Evolutionary conservation across 306 rosid species (phyloP), one percentile per base, ranked within the genome.

Genomic region (Vachellia pachyceras): DNA sequence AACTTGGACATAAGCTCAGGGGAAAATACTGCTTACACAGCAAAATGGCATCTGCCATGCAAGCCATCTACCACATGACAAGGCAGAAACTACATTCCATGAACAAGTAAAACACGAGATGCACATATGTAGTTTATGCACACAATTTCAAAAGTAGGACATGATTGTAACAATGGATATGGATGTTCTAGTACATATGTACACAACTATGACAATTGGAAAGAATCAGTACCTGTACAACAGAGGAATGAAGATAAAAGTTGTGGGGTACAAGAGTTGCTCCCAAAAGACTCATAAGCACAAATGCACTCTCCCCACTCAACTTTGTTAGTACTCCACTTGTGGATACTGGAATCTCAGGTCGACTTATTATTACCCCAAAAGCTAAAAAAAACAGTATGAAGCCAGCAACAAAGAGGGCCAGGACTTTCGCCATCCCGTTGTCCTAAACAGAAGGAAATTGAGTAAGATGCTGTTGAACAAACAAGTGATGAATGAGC

Each of bases 181-280:
- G 42, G 15, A 67, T 73, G 72, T 45, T 55, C 35, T 54, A 18
- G 25, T 50, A 17, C 4, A 41, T 40, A 64, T 80, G 37, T n/a
- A 25, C 23, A 23, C 20, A 33, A 67, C 69, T 52, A 22, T 57
- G 7, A 41, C 42, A 87, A 58, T 10, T 8, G 37, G 73, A 61
- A 15, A 60, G 54, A 80, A 88, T 60, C 77, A 67, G 85, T 84
- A 96, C 99, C 98, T 92, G 95, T 82, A 96, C 97, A 82, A 93
- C 77, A 70, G 92, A 90, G 45, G 99, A 96, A 88, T 96, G 94
- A 82, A 96, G 94, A 88, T 93, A 93, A 66, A 96, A 89, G 83
- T 91, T 93, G 85, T 96, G 99, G 86, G 99, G 99, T 91, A 93
- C 91, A 77, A 96, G 86, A 79, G 86, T 92, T 78, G 99, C 97